Conservation (phyloP, 176 grass and related monocot genomes). For the Avena eriantha region DNA sequence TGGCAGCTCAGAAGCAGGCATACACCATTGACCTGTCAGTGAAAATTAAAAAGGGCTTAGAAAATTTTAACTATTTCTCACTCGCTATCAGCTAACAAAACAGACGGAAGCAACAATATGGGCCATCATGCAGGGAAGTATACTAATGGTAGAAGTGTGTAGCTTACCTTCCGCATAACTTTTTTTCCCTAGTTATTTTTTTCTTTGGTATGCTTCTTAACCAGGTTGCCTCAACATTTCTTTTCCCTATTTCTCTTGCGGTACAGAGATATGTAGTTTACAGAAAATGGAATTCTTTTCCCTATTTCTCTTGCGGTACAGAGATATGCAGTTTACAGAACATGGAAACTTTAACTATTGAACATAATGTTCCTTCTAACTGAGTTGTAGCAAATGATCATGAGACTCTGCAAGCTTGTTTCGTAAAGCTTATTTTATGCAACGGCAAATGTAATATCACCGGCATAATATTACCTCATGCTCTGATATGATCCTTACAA, state of each 20-base stretch:
- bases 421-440: constrained; percentile 3
- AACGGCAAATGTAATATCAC: neutral
- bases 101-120: constrained; percentile 9
- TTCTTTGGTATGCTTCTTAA: constrained; percentile 16
- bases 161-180: neutral
- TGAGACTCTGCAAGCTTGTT: neutral
- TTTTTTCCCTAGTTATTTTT: neutral
- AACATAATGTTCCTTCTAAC: constrained; percentile 13
- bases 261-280: constrained; percentile 1
- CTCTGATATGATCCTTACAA: constrained; percentile 70
- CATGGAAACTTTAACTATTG: neutral
- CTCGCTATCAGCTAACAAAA: constrained; percentile 1
- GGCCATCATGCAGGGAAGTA: neutral
- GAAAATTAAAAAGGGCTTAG: constrained; percentile 39
- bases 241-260: neutral
- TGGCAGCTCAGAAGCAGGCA: constrained; percentile 58
- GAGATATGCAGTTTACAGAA: neutral
- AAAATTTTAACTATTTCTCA: neutral
- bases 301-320: neutral
- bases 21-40: constrained; percentile 50
- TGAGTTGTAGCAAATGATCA: constrained; percentile 19
- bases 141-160: constrained; percentile 5
- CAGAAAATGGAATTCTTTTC: neutral
- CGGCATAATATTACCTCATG: constrained; percentile 60
- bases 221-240: neutral